phyloP scores from a whole-genome alignment of 2,329 filamentous ascomycete species.

The Epichloe glyceriae region DNA sequence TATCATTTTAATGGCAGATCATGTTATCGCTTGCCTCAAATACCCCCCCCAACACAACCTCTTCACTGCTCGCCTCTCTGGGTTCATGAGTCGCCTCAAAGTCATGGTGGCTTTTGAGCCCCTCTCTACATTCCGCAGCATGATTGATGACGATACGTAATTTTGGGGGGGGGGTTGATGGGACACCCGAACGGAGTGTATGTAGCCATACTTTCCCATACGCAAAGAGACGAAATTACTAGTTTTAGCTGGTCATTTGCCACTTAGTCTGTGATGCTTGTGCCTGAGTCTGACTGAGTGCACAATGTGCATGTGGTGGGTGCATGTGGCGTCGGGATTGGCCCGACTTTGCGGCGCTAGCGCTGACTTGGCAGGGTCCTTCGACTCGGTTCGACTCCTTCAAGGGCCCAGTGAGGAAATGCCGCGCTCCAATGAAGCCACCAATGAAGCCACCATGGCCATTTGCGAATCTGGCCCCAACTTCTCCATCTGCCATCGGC shows the following conservation, averaged over 20 bases:
- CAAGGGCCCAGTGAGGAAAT: neutral
- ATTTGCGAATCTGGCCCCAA: neutral
- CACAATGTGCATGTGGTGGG: no score
- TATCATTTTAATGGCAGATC: constrained; percentile 10
- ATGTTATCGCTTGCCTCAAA: constrained; percentile 10
- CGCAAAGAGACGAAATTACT: constrained; percentile 11
- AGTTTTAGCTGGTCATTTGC: neutral
- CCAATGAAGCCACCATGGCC: constrained; percentile 6
- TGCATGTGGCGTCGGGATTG: no score
- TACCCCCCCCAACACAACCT: constrained; percentile 9
- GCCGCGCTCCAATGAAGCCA: constrained; percentile 1
- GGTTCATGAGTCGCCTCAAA: constrained; percentile 1
- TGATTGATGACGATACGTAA: constrained; percentile 11
- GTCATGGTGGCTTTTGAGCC: constrained; percentile 4
- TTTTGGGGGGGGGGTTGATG: constrained; percentile 6
- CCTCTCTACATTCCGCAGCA: constrained; percentile 10
- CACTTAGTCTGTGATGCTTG: neutral
- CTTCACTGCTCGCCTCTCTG: constrained; percentile 8
- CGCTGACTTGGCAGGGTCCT: no score
- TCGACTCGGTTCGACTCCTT: neutral
- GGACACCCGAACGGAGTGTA: constrained; percentile 12
- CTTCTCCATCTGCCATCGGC: neutral
- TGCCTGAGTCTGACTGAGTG: neutral
- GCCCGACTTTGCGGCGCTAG: neutral
- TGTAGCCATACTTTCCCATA: constrained; percentile 12